Base-by-base conservation (phyloP, 2,329 filamentous ascomycete genomes). In the Phaeosphaeria sp. region DNA sequence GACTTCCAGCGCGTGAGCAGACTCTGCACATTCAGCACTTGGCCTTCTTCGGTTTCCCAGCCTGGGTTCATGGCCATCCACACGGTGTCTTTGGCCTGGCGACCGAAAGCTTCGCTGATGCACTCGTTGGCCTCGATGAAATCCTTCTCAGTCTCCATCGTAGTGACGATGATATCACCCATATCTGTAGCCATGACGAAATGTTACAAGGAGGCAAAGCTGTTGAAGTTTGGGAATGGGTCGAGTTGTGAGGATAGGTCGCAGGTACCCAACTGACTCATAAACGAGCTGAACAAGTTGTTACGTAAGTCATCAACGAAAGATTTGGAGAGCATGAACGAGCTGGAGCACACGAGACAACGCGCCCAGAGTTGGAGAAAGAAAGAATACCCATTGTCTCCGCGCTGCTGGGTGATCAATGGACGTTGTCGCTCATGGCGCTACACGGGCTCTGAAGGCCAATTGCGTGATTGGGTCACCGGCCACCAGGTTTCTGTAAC, bases 1-100 rank as follows among this genome's bases (percentile, higher is more conserved):
- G 65, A 55, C 23, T 72, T 64, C 79, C 80, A 87, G 22, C 81
- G 79, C 36, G 78, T 62, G 2, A 74, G 68, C 58, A 85, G 64
- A 15, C 77, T 77, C 10, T 69, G 68, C 1, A 76, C 76, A 23
- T 76, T 78, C 1, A 64, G 65, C 0, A 65, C 65, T 23, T 69
- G 74, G 11, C 84, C 85, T 15, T 77, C 72, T 5, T 80, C 73
- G 0, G 81, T 84, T 36, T 86, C 80, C 84, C 85, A 87, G 18
- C 77, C 81, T 0, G 85, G 85, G 56, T 85, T 85, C 73, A 83
- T 77, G 58, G 75, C 72, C 1, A 74, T 77, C 82, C 83, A 87
- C 51, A 87, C 71, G 6, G 75, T 77, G 66, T 88, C 85, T 25
- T 72, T 71, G 13, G 76, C 76, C 65, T 87, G 85, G 17, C 67